phyloP scores from a whole-genome alignment of 768 basidiomycete genomes.

The Mycena polygramma region DNA sequence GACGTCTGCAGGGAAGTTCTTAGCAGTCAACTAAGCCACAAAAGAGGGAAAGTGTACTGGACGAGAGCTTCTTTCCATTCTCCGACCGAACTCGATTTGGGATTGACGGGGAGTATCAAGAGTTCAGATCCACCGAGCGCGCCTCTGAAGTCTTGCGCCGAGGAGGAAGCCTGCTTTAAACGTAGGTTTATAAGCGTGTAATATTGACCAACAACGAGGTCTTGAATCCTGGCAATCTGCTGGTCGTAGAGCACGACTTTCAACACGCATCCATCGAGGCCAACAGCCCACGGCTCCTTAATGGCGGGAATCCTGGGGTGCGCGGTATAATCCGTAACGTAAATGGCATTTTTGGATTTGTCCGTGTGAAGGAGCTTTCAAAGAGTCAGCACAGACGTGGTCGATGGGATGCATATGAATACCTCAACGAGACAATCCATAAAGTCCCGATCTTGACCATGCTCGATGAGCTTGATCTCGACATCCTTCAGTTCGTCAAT shows the following conservation, averaged over 20 bases:
- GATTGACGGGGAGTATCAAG: conserved; percentile 59
- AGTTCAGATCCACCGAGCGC: conserved; percentile 60
- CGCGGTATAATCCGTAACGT: conserved; percentile 76
- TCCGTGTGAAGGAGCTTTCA: conserved; percentile 63
- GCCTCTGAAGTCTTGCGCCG: conserved; percentile 53
- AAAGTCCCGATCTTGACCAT: conserved; percentile 57
- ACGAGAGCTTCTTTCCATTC: conserved; percentile 55
- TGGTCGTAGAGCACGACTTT: conserved; percentile 65
- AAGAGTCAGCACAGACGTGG: conserved; percentile 5
- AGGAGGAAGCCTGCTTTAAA: conserved; percentile 50
- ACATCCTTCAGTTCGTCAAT: conserved; percentile 45
- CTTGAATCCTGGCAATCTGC: conserved; percentile 57
- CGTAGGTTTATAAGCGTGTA: conserved; percentile 67
- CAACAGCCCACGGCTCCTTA: conserved; percentile 54
- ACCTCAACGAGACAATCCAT: conserved; percentile 75
- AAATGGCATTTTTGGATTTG: conserved; percentile 54
- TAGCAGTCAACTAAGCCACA: neutral
- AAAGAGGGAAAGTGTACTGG: conserved; percentile 47
- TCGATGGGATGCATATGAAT: neutral
- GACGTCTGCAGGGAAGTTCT: conserved; percentile 31
- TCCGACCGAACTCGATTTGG: conserved; percentile 51
- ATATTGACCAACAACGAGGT: conserved; percentile 55
- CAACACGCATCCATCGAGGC: conserved; percentile 64
- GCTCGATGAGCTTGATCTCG: conserved; percentile 61
- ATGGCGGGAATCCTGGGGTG: conserved; percentile 56